Evolutionary conservation across 306 rosid genomes (phyloP).

Genomic region (Coriaria nepalensis): DNA sequence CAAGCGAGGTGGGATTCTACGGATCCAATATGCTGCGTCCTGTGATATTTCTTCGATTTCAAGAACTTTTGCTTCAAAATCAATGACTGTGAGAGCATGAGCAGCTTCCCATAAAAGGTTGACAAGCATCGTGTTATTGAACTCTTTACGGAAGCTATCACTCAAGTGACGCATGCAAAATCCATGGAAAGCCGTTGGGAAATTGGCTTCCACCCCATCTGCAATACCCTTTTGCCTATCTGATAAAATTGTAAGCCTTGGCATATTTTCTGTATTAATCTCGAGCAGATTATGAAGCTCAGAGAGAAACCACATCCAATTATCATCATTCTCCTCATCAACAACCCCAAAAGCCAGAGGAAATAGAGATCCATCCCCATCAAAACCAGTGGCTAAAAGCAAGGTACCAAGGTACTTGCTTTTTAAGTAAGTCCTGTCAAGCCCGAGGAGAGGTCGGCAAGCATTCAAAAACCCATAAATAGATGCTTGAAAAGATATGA

Average conservation of each 20-base stretch:
- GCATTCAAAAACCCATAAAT: slow-evolving; percentile 77
- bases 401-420: slow-evolving; percentile 75
- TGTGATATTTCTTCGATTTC: slow-evolving; percentile 72
- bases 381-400: slow-evolving; percentile 69
- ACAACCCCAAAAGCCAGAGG: slow-evolving; percentile 85
- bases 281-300: slow-evolving; percentile 75
- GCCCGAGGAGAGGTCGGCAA: slow-evolving; percentile 74
- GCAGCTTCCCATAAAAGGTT: slow-evolving; percentile 82
- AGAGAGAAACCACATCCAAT: slow-evolving; percentile 88
- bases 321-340: slow-evolving; percentile 76
- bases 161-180: slow-evolving; percentile 82
- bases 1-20: slow-evolving; percentile 57
- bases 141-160: slow-evolving; percentile 80
- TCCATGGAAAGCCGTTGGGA: slow-evolving; percentile 84
- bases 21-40: slow-evolving; percentile 78
- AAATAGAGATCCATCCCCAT: slow-evolving; percentile 74
- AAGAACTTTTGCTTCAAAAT: slow-evolving; percentile 54
- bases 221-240: slow-evolving; percentile 73
- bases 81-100: slow-evolving; percentile 59
- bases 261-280: slow-evolving; percentile 80
- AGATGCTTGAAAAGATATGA: slow-evolving; percentile 74
- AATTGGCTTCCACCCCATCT: slow-evolving; percentile 68
- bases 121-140: slow-evolving; percentile 54
- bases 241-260: slow-evolving; percentile 76
- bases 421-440: slow-evolving; percentile 63